Percentiles rank a stretch among this genome's conserved stretches.
Conservation (phyloP, 768 basidiomycete genomes). For the Xanthoconium stramineum region DNA sequence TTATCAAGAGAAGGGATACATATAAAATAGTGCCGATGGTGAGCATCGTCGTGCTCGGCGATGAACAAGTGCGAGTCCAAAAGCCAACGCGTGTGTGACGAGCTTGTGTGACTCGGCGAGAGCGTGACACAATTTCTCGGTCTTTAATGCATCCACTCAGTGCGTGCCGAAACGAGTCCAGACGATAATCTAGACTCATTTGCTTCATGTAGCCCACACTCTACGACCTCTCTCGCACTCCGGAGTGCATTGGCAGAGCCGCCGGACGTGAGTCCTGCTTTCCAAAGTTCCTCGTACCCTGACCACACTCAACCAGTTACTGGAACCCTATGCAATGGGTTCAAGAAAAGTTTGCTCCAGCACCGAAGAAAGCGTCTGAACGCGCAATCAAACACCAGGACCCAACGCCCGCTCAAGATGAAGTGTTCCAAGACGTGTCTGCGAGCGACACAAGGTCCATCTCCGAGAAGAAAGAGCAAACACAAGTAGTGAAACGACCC, state of each 20-base stretch:
- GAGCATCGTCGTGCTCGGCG: conserved; percentile 41
- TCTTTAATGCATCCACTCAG: conserved; percentile 17
- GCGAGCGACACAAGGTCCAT: conserved; percentile 16
- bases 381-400: conserved; percentile 41
- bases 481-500: conserved; percentile 8
- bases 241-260: conserved; percentile 35
- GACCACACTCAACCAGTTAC: conserved; percentile 37
- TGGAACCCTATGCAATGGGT: conserved; percentile 64
- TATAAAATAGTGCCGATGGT: conserved; percentile 76
- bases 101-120: conserved; percentile 10
- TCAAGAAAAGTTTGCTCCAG: conserved; percentile 52
- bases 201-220: conserved; percentile 1
- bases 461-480: conserved; percentile 18
- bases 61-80: not conserved
- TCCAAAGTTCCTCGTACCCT: not conserved
- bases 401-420: conserved; percentile 24
- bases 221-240: conserved; percentile 13
- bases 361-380: conserved; percentile 40
- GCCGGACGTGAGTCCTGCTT: conserved; percentile 41
- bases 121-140: conserved; percentile 15
- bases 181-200: not conserved
- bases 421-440: conserved; percentile 44
- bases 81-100: conserved; percentile 14
- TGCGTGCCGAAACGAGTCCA: conserved; percentile 9
- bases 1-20: conserved; percentile 83